Base-by-base conservation (phyloP, 2,329 filamentous ascomycete genomes). In the Exophiala phaeomuriformis region DNA sequence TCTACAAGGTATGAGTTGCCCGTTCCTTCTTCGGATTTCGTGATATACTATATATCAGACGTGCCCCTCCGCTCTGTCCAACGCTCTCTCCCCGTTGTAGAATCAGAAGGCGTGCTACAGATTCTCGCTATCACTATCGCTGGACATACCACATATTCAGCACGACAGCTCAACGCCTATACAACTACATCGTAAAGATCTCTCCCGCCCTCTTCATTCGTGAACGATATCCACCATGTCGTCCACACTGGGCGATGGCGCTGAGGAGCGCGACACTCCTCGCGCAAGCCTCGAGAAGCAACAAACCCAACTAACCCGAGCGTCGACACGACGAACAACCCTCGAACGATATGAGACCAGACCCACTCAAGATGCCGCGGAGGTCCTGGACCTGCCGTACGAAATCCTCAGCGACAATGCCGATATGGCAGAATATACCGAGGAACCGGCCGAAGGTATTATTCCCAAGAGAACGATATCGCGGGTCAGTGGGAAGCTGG, bases 381-480 rank as follows among this genome's bases (percentile, higher is more conserved):
- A 78, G 50, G 70, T 77, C 9, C 65, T 76, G 58, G 75, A 86
- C 62, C 75, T 88, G 0, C 85, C 85, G 2, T 81, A 82, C 63
- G 80, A 84, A 59, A 84, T 81, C 10, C 72, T 88, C 30, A 81
- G 72, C 57, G 72, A 75, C 49, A 68, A 71, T 37, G 82, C 82
- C 57, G 80, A 85, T 65, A 71, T 89, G 51, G 75, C 77, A 33
- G 85, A 89, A 69, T 89, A 85, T 67, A 81, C 76, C 1, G 70
- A 75, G 52, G 84, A 88, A 67, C 82, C 79, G 1, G 68, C 72
- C 3, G 64, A 68, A 0, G 85, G 86, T n/a, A 74, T 80, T 50
- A 86, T 88, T 59, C 73, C 80, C 28, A 75, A 72, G 61, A 69
- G 71, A 37, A 67, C 76, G 19, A 71, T 70, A 60, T 81, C 86